Conservation (phyloP, 2,329 filamentous ascomycete species). For the Venturia nashicola region DNA sequence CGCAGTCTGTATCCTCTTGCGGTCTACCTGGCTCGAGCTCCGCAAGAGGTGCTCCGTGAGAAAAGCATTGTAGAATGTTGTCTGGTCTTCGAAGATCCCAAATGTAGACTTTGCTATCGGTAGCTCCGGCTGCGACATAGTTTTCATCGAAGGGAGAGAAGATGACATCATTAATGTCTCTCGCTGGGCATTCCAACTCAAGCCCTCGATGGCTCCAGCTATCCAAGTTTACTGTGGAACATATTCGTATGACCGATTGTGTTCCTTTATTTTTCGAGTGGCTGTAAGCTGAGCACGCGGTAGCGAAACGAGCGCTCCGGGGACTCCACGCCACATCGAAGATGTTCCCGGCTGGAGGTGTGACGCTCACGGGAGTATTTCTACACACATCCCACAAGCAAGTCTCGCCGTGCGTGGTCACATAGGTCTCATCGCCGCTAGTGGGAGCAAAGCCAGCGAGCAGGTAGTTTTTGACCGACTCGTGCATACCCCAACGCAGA, state of each 20-base stretch:
- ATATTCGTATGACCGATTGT: constrained; percentile 41
- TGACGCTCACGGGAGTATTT: constrained; percentile 27
- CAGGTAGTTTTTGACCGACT: constrained; percentile 29
- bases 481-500: constrained; percentile 34
- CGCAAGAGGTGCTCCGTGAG: constrained; percentile 38
- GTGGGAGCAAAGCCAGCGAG: constrained; percentile 43
- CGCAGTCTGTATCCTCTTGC: constrained; percentile 43
- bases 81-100: constrained; percentile 43
- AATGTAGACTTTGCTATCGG: constrained; percentile 45
- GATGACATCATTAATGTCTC: constrained; percentile 49
- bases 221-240: constrained; percentile 28
- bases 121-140: constrained; percentile 47
- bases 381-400: constrained; percentile 40
- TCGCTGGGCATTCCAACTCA: constrained; percentile 43
- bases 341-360: constrained; percentile 38
- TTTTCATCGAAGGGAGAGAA: constrained; percentile 38
- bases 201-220: constrained; percentile 18
- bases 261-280: constrained; percentile 23
- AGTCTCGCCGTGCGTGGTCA: constrained; percentile 35
- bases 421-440: constrained; percentile 17
- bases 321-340: constrained; percentile 49
- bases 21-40: constrained; percentile 30
- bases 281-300: constrained; percentile 33
- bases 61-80: constrained; percentile 34
- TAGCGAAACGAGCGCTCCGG: constrained; percentile 31